Percentiles rank a stretch among this genome's conserved stretches.
These are phyloP conservation scores for Limonomyces culmigenus DNA, from an alignment of 1,284 basidiomycete species.

Conservation along the genomic window DNA sequence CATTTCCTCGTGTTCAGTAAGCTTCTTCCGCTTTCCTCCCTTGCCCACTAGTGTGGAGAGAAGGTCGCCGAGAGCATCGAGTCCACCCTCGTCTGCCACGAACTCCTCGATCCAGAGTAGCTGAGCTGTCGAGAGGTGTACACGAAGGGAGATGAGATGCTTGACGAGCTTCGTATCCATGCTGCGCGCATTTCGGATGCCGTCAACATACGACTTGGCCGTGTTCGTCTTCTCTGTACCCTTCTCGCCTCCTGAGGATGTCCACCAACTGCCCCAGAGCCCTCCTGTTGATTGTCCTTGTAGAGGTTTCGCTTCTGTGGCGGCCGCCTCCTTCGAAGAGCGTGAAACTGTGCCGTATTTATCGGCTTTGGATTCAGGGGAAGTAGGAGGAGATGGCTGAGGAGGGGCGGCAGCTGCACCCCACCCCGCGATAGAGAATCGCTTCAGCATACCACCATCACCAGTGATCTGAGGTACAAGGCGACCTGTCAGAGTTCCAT, in stretches of 20 bases:
- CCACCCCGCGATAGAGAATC: slow-evolving; percentile 60
- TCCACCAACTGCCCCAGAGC: slow-evolving; percentile 61
- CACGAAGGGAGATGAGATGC: slow-evolving; percentile 70
- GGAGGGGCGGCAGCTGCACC: slow-evolving; percentile 22
- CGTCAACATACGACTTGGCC: slow-evolving; percentile 44
- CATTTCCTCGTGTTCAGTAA: slow-evolving; percentile 50
- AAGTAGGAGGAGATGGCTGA: slow-evolving; percentile 16
- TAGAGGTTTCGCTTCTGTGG: slow-evolving; percentile 16
- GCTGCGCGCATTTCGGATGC: slow-evolving; percentile 31
- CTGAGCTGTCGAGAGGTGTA: slow-evolving; percentile 73
- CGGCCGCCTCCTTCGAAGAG: neutral
- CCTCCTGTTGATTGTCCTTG: slow-evolving; percentile 59
- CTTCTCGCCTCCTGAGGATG: slow-evolving; percentile 40
- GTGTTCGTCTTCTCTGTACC: slow-evolving; percentile 22
- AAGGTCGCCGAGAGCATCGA: slow-evolving; percentile 42
- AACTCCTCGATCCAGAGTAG: slow-evolving; percentile 71
- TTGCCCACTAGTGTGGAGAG: slow-evolving; percentile 45
- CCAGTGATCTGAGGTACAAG: slow-evolving; percentile 56
- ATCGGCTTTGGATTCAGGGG: slow-evolving; percentile 1
- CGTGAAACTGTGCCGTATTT: neutral
- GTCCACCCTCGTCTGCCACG: slow-evolving; percentile 43
- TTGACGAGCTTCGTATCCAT: slow-evolving; percentile 52
- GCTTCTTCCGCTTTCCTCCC: slow-evolving; percentile 35
- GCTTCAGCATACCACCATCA: slow-evolving; percentile 46
- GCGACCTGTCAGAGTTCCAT: slow-evolving; percentile 33